These are phyloP conservation scores for Xylaria sp. DNA, from an alignment of 495 filamentous ascomycete genomes.

Conservation along the genomic window DNA sequence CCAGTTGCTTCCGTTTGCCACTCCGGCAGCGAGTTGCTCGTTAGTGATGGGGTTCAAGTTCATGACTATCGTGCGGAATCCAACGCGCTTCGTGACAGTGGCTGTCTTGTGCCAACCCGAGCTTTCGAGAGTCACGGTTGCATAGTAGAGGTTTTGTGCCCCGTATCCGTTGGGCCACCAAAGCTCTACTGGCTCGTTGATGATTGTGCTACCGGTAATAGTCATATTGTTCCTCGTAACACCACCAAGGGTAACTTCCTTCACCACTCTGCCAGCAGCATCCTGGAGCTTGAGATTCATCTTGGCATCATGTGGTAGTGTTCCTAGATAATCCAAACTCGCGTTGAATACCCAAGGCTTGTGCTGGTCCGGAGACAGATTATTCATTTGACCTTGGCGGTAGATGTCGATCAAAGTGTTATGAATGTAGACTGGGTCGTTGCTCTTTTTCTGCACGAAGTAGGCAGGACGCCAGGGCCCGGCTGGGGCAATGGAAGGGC, in stretches of 20 bases:
- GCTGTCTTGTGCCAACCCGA: constrained; percentile 46
- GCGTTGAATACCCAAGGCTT: constrained; percentile 74
- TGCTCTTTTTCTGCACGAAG: constrained; percentile 58
- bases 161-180: constrained; percentile 72
- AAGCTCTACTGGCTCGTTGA: constrained; percentile 58
- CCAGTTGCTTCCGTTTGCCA: constrained; percentile 64
- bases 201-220: constrained; percentile 58
- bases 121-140: constrained; percentile 58
- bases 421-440: constrained; percentile 56
- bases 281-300: constrained; percentile 65
- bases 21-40: constrained; percentile 60
- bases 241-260: constrained; percentile 55
- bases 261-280: constrained; percentile 42
- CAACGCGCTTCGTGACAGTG: constrained; percentile 62
- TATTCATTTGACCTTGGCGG: constrained; percentile 65
- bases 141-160: constrained; percentile 64
- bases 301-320: constrained; percentile 52
- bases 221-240: constrained; percentile 53
- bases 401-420: constrained; percentile 69
- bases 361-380: constrained; percentile 64
- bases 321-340: constrained; percentile 68
- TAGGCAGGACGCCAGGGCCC: constrained; percentile 72
- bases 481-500: constrained; percentile 69
- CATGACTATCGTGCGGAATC: constrained; percentile 72
- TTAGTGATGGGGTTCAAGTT: constrained; percentile 67